Base-by-base conservation (phyloP, 176 grass and related monocot species). In the Eragrostis nindensis region DNA sequence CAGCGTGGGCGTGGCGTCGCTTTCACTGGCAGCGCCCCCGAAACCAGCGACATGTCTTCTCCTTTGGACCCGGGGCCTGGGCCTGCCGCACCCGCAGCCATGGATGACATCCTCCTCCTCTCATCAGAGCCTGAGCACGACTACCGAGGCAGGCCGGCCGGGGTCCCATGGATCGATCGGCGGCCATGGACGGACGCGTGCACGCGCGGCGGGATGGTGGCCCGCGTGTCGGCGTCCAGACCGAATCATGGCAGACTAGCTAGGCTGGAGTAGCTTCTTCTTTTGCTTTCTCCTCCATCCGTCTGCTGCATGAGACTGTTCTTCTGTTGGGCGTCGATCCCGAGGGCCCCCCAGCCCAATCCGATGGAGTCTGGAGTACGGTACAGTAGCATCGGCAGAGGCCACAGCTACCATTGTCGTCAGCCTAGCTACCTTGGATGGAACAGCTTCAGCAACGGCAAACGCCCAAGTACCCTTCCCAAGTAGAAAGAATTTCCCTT, bases 231-330 rank as follows among this genome's bases (percentile, higher is more conserved):
- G 54, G 36, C 55, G 6, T n/a, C 80, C 55, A 38, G 81, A 75
- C 71, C 40, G 38, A 68, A 75, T 76, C 72, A 68, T 75, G 72
- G 36, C 69, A 44, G 66, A n/a, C n/a, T n/a, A n/a, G n/a, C n/a
- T n/a, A n/a, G n/a, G n/a, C n/a, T n/a, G n/a, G n/a, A n/a, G n/a
- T n/a, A n/a, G n/a, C n/a, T n/a, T n/a, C n/a, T n/a, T n/a, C n/a
- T n/a, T n/a, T n/a, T n/a, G n/a, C n/a, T n/a, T n/a, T n/a, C n/a
- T n/a, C n/a, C n/a, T n/a, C n/a, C n/a, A n/a, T n/a, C n/a, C n/a
- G n/a, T n/a, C n/a, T n/a, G n/a, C n/a, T 59, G 66, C 73, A 85
- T 86, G 68, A 80, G 46, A 45, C 84, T 80, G 84, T 86, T 39
- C 5, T 11, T 26, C 19, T 57, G 56, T 13, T 60, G 13, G 68